These are phyloP conservation scores for Pestalotiopsis fici DNA, from an alignment of 2,329 filamentous ascomycete genomes.

Conservation along the genomic window DNA sequence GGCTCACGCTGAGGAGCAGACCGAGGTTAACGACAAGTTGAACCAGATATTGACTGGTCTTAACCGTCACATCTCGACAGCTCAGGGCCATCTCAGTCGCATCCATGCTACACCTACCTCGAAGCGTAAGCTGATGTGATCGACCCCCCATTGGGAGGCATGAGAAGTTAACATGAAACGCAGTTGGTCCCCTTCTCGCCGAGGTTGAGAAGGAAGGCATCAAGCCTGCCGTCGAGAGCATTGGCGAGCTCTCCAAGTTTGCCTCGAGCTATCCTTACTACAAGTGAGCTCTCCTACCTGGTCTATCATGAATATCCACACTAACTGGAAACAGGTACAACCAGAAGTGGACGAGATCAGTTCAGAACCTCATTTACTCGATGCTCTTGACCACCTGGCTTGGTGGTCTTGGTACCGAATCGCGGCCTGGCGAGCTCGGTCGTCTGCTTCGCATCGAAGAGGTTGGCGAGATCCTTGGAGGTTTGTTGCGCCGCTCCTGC, in stretches of 20 bases:
- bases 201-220: slow-evolving; percentile 71
- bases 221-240: slow-evolving; percentile 68
- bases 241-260: slow-evolving; percentile 69
- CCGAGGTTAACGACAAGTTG: slow-evolving; percentile 78
- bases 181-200: slow-evolving; percentile 69
- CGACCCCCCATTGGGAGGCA: background rate
- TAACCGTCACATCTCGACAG: slow-evolving; percentile 79
- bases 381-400: slow-evolving; percentile 71
- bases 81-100: slow-evolving; percentile 81
- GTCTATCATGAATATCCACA: background rate
- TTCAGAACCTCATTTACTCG: slow-evolving; percentile 74
- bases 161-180: background rate
- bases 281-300: slow-evolving; percentile 59
- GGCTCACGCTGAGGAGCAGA: slow-evolving; percentile 86
- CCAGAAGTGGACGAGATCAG: slow-evolving; percentile 76
- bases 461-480: slow-evolving; percentile 74
- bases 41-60: slow-evolving; percentile 79
- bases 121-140: slow-evolving; percentile 42
- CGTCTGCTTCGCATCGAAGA: slow-evolving; percentile 86
- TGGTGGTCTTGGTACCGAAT: slow-evolving; percentile 66
- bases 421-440: slow-evolving; percentile 54
- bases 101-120: slow-evolving; percentile 82
- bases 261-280: slow-evolving; percentile 93
- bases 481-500: slow-evolving; percentile 43
- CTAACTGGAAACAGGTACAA: slow-evolving; percentile 62